These are phyloP conservation scores for Penicillium simplicissimum DNA, from an alignment of 495 filamentous ascomycete genomes.

Conservation along the genomic window DNA sequence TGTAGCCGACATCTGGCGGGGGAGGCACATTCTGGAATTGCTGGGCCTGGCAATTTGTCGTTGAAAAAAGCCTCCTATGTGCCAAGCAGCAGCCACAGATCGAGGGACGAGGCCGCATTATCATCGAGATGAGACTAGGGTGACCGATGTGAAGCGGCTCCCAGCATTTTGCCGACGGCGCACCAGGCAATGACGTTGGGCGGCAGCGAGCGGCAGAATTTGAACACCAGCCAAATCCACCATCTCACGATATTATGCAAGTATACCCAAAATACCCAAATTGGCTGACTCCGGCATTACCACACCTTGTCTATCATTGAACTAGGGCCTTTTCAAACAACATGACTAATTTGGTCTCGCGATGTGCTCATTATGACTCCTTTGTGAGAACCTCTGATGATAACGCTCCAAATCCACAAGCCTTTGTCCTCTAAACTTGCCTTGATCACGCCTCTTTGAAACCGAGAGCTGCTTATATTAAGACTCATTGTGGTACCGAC, in stretches of 20 bases:
- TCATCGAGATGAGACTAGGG: slow-evolving; percentile 17
- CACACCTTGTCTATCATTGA: too few relatives aligned
- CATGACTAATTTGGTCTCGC: too few relatives aligned
- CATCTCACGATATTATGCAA: too few relatives aligned
- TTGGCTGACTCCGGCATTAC: too few relatives aligned
- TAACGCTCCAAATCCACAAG: too few relatives aligned
- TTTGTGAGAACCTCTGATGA: too few relatives aligned
- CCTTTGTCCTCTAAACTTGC: neutral
- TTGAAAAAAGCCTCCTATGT: slow-evolving; percentile 35
- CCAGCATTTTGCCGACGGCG: slow-evolving; percentile 15
- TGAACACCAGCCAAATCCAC: too few relatives aligned
- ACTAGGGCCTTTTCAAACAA: too few relatives aligned
- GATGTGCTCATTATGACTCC: too few relatives aligned
- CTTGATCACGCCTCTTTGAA: neutral
- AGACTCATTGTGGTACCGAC: neutral
- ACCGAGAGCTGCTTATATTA: neutral
- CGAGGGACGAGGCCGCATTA: slow-evolving; percentile 37
- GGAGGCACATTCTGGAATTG: slow-evolving; percentile 25
- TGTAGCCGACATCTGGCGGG: slow-evolving; percentile 44
- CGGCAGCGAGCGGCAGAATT: slow-evolving; percentile 36
- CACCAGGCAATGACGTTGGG: slow-evolving; percentile 29
- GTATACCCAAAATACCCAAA: too few relatives aligned
- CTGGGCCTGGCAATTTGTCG: slow-evolving; percentile 23
- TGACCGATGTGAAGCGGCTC: slow-evolving; percentile 21
- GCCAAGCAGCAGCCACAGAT: slow-evolving; percentile 32